phyloP scores from a whole-genome alignment of 202 grass and related monocot genomes.

The Thinopyrum obtusiflorum region DNA sequence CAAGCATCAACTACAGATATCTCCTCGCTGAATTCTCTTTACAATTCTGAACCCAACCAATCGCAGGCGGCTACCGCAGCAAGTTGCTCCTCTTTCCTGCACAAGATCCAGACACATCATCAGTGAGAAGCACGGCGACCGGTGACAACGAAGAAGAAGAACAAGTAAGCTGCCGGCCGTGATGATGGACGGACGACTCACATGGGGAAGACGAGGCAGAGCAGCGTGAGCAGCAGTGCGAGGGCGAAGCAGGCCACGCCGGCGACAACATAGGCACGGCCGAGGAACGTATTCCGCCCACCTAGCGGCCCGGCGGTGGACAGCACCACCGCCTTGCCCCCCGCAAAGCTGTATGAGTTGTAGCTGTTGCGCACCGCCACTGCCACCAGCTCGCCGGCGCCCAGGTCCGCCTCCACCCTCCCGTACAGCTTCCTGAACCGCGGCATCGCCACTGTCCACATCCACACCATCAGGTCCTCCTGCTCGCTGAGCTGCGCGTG shows the following conservation, averaged over 20 bases:
- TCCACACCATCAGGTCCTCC: slow-evolving; percentile 79
- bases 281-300: slow-evolving; percentile 58
- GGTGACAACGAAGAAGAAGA: no score
- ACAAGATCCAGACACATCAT: background rate
- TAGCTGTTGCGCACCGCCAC: slow-evolving; percentile 61
- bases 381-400: slow-evolving; percentile 32
- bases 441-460: slow-evolving; percentile 63
- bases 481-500: slow-evolving; percentile 65
- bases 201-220: slow-evolving; percentile 51
- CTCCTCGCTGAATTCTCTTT: no score
- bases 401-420: slow-evolving; percentile 49
- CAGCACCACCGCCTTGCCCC: slow-evolving; percentile 59
- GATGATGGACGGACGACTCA: slow-evolving; percentile 16
- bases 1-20: no score
- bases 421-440: slow-evolving; percentile 75
- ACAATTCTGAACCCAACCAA: no score
- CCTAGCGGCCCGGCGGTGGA: slow-evolving; percentile 59
- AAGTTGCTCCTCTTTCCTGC: slow-evolving; percentile 38
- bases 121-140: no score
- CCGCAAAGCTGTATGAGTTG: slow-evolving; percentile 66
- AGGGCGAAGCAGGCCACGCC: slow-evolving; percentile 55
- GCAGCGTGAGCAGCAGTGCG: slow-evolving; percentile 39
- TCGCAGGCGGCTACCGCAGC: background rate
- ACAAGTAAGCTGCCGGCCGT: no score
- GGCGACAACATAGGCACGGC: slow-evolving; percentile 41